These are phyloP conservation scores for Croton laevigatus DNA, from an alignment of 441 rosid species.

Conservation along the genomic window DNA sequence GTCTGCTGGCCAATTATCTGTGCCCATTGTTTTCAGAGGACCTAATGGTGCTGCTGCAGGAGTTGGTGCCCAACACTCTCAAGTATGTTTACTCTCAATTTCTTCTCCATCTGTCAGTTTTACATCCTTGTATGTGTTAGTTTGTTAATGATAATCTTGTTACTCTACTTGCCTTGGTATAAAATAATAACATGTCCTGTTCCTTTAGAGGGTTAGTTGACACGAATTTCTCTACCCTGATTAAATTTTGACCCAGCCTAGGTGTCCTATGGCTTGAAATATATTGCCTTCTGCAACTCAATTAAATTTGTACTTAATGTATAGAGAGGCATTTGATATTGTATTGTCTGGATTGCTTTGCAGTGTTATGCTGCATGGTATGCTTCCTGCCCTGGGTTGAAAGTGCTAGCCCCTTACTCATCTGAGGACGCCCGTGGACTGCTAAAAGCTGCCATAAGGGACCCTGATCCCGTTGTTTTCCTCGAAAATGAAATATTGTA, in stretches of 20 bases:
- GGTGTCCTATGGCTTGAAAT: not conserved
- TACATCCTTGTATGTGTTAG: not conserved
- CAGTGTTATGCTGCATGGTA: slow-evolving; percentile 97
- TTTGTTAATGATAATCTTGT: not conserved
- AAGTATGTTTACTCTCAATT: slow-evolving; percentile 33
- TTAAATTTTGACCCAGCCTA: not conserved
- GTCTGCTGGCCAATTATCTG: slow-evolving; percentile 85
- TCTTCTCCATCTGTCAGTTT: slow-evolving; percentile 1
- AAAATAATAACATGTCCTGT: not conserved
- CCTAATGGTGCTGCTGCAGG: slow-evolving; percentile 99
- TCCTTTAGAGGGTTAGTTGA: not conserved
- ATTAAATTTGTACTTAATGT: not conserved
- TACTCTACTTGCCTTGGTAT: not conserved
- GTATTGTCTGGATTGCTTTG: slow-evolving; percentile 23
- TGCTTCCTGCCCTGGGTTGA: slow-evolving; percentile 82
- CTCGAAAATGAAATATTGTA: slow-evolving; percentile 92
- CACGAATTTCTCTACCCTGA: not conserved
- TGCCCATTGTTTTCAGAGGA: slow-evolving; percentile 90
- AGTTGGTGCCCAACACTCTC: slow-evolving; percentile 92
- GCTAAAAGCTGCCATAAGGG: slow-evolving; percentile 93
- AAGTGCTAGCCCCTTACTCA: slow-evolving; percentile 81
- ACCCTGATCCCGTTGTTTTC: slow-evolving; percentile 97
- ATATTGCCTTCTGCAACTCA: not conserved
- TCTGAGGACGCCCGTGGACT: slow-evolving; percentile 96
- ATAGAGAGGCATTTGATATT: slow-evolving; percentile 4